phyloP scores from a whole-genome alignment of 2,329 filamentous ascomycete species.

The Phaeosphaeria sp. region DNA sequence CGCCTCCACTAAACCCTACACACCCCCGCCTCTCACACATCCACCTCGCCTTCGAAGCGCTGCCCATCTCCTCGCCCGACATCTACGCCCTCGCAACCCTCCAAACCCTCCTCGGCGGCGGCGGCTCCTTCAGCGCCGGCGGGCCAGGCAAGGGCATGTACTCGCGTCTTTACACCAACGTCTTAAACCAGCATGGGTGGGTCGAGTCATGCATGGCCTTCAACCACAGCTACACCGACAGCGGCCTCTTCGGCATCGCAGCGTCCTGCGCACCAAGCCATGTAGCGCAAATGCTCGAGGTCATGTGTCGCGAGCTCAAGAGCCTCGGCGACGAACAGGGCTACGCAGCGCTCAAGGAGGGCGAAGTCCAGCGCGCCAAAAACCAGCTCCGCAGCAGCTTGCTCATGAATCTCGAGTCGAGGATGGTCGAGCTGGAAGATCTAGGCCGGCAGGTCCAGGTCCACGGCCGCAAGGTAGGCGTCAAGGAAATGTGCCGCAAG shows the following conservation, averaged over 20 bases:
- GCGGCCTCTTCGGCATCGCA: constrained; percentile 91
- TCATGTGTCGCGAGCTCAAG: constrained; percentile 90
- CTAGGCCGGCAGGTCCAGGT: constrained; percentile 94
- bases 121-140: constrained; percentile 94
- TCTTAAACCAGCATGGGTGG: constrained; percentile 97
- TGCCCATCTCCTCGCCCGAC: constrained; percentile 87
- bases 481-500: constrained; percentile 87
- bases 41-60: constrained; percentile 92
- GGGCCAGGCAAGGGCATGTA: constrained; percentile 99
- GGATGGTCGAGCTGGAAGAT: constrained; percentile 98
- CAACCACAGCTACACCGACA: constrained; percentile 97
- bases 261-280: constrained; percentile 81
- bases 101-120: constrained; percentile 93
- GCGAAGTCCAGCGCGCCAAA: constrained; percentile 90
- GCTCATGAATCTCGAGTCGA: constrained; percentile 95
- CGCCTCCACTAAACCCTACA: constrained; percentile 77
- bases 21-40: constrained; percentile 87
- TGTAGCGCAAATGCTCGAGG: constrained; percentile 85
- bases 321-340: constrained; percentile 78
- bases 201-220: constrained; percentile 95
- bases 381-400: constrained; percentile 91
- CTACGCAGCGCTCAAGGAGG: constrained; percentile 71
- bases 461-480: constrained; percentile 90
- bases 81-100: constrained; percentile 96
- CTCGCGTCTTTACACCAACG: constrained; percentile 94